phyloP scores from a whole-genome alignment of 2,329 filamentous ascomycete species.

The Fusarium piperis region DNA sequence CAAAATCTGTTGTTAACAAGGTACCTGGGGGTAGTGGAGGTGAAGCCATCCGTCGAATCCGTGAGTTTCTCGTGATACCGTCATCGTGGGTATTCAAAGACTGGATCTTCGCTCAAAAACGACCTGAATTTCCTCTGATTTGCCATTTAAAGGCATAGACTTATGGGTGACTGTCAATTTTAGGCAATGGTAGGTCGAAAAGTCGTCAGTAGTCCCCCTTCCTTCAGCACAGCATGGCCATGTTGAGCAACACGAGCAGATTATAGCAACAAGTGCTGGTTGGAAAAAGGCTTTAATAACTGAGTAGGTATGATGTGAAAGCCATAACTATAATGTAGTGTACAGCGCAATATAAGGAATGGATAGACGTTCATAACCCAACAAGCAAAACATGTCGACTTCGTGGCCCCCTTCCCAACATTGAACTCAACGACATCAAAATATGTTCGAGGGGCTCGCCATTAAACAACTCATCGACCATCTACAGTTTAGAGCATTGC shows the following conservation, averaged over 20 bases:
- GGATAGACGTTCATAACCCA: background rate
- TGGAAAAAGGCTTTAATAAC: background rate
- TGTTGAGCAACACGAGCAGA: background rate
- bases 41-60: background rate
- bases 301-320: background rate
- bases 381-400: background rate
- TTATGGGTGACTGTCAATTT: background rate
- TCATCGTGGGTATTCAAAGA: background rate
- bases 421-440: background rate
- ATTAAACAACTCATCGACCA: background rate
- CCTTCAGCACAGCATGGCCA: background rate
- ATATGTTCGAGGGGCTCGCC: background rate
- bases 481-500: background rate
- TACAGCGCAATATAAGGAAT: background rate
- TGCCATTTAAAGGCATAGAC: background rate
- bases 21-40: background rate
- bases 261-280: background rate
- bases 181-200: background rate
- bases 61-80: background rate
- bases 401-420: background rate
- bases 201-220: background rate
- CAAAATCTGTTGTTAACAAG: background rate
- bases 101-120: background rate
- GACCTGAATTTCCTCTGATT: background rate
- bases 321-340: background rate